A percentile compares a stretch with the other conserved stretches of the same genome.
Conservation (phyloP, 2,329 filamentous ascomycete species). For the Nectriaceae sp. region DNA sequence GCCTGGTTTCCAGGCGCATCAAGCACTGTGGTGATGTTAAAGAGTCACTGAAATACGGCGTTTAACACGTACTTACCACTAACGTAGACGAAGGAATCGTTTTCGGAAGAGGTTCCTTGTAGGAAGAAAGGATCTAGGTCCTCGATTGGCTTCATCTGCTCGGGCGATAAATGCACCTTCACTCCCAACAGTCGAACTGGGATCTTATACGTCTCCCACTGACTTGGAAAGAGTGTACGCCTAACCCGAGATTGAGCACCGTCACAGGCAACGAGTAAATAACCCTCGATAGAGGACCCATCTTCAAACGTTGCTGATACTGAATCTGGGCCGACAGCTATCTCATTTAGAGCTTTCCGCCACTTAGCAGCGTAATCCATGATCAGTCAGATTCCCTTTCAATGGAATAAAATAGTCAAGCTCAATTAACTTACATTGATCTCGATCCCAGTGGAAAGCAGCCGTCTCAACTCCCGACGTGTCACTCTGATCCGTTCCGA, state of each 20-base stretch:
- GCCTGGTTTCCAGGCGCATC: slow-evolving; percentile 47
- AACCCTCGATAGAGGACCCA: slow-evolving; percentile 41
- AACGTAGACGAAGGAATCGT: slow-evolving; percentile 54
- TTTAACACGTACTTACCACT: slow-evolving; percentile 39
- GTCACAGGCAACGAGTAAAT: slow-evolving; percentile 53
- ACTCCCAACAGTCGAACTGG: slow-evolving; percentile 52
- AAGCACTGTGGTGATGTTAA: slow-evolving; percentile 38
- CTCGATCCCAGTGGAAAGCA: slow-evolving; percentile 48
- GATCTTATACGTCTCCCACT: slow-evolving; percentile 39
- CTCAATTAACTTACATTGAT: slow-evolving; percentile 39
- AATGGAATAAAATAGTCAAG: neutral
- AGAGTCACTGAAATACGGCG: no score
- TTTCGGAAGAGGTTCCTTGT: slow-evolving; percentile 53
- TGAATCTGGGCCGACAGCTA: slow-evolving; percentile 31
- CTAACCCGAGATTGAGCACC: slow-evolving; percentile 49
- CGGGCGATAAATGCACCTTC: slow-evolving; percentile 41
- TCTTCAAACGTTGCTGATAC: slow-evolving; percentile 50
- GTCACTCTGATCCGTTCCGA: slow-evolving; percentile 49
- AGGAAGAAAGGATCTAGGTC: slow-evolving; percentile 56
- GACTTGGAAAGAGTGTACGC: slow-evolving; percentile 35
- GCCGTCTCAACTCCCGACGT: slow-evolving; percentile 44
- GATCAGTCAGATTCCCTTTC: neutral
- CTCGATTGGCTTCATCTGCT: slow-evolving; percentile 43
- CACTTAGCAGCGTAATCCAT: slow-evolving; percentile 32
- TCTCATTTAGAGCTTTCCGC: slow-evolving; percentile 37